phyloP scores from a whole-genome alignment of 768 basidiomycete species.

The Fomitopsis serialis region DNA sequence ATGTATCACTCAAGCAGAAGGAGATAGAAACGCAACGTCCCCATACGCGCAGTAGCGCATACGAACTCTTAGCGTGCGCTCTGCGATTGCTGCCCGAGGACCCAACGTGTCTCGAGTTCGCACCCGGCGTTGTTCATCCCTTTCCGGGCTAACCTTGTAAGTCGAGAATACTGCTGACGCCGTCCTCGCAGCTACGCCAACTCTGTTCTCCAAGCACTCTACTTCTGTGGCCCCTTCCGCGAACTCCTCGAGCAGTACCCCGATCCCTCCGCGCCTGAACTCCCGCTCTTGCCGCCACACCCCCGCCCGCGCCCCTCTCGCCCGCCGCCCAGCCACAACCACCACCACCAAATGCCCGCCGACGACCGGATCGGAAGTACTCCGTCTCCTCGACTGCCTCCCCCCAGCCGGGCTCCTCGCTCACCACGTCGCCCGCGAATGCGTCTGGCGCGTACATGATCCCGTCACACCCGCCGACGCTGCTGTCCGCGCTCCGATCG shows the following conservation, averaged over 20 bases:
- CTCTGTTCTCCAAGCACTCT: constrained; percentile 95
- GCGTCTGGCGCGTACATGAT: constrained; percentile 37
- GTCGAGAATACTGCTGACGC: background rate
- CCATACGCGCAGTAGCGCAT: background rate
- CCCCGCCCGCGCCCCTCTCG: constrained; percentile 17
- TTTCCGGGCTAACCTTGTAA: too few species aligned
- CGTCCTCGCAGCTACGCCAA: constrained; percentile 79
- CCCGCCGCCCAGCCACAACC: constrained; percentile 30
- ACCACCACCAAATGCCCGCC: constrained; percentile 31
- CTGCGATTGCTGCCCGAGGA: too few species aligned
- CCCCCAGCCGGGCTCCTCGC: constrained; percentile 14
- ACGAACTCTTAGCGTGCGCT: too few species aligned
- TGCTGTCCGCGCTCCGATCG: constrained; percentile 92
- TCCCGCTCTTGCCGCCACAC: constrained; percentile 23
- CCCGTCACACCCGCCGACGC: constrained; percentile 59
- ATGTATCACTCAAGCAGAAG: background rate
- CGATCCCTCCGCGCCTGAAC: constrained; percentile 44
- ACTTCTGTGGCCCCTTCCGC: constrained; percentile 91
- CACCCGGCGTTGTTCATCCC: too few species aligned
- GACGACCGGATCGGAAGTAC: constrained; percentile 52
- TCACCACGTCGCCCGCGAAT: constrained; percentile 19
- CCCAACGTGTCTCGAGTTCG: too few species aligned
- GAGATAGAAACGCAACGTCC: background rate
- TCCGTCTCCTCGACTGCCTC: constrained; percentile 26
- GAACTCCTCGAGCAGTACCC: constrained; percentile 75